Conservation (phyloP, 2,329 filamentous ascomycete species). For the Nemania serpens region DNA sequence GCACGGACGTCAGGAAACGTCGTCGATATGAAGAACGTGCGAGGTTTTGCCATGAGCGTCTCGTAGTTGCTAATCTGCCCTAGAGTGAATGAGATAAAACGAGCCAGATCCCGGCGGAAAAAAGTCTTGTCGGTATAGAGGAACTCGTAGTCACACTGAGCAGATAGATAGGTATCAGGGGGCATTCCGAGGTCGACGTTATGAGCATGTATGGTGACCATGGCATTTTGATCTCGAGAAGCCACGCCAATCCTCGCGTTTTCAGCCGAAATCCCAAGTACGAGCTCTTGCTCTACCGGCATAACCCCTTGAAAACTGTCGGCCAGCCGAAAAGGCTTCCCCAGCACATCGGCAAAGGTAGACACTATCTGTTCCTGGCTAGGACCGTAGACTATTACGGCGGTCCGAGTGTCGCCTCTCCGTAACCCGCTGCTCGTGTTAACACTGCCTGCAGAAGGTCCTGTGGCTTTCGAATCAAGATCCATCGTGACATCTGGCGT, state of each 20-base stretch:
- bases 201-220: conserved; percentile 77
- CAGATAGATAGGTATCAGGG: conserved; percentile 67
- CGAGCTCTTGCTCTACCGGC: conserved; percentile 62
- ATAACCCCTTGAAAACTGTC: conserved; percentile 59
- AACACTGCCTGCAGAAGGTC: conserved; percentile 40
- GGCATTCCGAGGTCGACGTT: conserved; percentile 73
- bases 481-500: conserved; percentile 35
- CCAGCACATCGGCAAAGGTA: conserved; percentile 77
- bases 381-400: conserved; percentile 70
- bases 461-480: conserved; percentile 30
- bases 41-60: conserved; percentile 74
- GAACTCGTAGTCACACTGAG: conserved; percentile 82
- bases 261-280: conserved; percentile 67
- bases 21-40: conserved; percentile 85
- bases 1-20: conserved; percentile 86
- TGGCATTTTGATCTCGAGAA: conserved; percentile 59
- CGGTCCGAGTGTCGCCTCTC: conserved; percentile 61
- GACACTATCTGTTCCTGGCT: conserved; percentile 76
- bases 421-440: conserved; percentile 53
- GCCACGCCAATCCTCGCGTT: conserved; percentile 63
- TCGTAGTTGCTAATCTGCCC: conserved; percentile 81
- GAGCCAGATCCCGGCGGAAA: conserved; percentile 74
- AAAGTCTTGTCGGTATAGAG: conserved; percentile 76
- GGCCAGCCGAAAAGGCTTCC: conserved; percentile 70
- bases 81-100: conserved; percentile 78